Evolutionary conservation across 441 rosid species (phyloP).

Genomic region (Pelargonium fulgidum): DNA sequence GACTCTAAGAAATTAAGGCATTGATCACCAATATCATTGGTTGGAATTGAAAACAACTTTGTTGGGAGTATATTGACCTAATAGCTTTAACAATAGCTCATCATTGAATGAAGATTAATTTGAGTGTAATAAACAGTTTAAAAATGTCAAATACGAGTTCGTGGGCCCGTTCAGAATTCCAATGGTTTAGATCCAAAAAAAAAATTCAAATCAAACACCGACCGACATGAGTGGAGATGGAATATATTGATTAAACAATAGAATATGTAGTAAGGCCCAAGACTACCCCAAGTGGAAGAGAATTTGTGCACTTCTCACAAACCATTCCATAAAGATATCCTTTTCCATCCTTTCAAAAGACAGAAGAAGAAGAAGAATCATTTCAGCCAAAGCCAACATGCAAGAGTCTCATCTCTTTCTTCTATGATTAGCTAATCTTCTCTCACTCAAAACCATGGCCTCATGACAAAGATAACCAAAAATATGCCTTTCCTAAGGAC

Average conservation of each 20-base stretch:
- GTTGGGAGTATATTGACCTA: too few species aligned
- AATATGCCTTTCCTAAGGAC: neutral
- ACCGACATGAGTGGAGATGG: neutral
- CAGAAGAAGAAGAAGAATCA: constrained; percentile 1
- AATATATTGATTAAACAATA: neutral
- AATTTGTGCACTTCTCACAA: neutral
- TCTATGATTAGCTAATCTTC: constrained; percentile 3
- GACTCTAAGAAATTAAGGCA: too few species aligned
- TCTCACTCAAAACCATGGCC: neutral
- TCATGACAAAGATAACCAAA: neutral
- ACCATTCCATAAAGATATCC: neutral
- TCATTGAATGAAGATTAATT: too few species aligned
- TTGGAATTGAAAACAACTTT: too few species aligned
- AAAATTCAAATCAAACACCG: neutral
- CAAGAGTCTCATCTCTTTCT: constrained; percentile 1
- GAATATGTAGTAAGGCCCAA: neutral
- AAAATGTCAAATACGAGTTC: too few species aligned
- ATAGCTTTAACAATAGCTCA: too few species aligned
- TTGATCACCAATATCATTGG: too few species aligned
- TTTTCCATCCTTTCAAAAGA: neutral
- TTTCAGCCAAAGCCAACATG: neutral
- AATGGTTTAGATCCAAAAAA: too few species aligned
- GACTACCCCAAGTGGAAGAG: neutral
- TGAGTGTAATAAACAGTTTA: too few species aligned
- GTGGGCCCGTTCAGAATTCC: too few species aligned